Base-by-base conservation (phyloP, 2,329 filamentous ascomycete genomes). In the Penicillium sp. region DNA sequence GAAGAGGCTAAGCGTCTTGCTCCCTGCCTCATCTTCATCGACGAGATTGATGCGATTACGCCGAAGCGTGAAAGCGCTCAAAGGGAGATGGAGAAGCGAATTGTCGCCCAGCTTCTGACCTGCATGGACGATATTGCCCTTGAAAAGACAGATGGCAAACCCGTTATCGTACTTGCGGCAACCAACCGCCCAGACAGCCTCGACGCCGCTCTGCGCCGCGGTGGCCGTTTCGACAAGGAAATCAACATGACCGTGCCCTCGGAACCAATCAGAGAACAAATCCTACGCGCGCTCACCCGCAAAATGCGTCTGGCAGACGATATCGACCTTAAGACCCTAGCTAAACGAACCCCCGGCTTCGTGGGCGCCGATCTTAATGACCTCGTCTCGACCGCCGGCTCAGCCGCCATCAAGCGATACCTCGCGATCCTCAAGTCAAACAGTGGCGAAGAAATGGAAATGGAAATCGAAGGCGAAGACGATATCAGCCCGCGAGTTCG, bases 31-130 rank as follows among this genome's bases (percentile, higher is more conserved):
- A 82, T 99, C 5, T 95, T 97, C 67, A 89, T 97, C 55, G 91
- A 96, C 63, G 88, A 96, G 64, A 90, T 97, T 50, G 92, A 99
- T 72, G 88, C 88, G 4, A 94, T 97, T 65, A 90, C 91, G 47
- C 89, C 90, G 0, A 96, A 95, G 71, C 82, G 89, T 53, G 90
- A 96, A 60, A 89, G 85, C 52, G 86, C 88, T 1, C 89, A 94
- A 67, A 87, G 88, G 67, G 91, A 96, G 61, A 93, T 95, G 85
- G 91, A 96, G 70, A 90, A 91, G 68, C 81, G 91, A 50, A 94
- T 95, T 59, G 88, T 95, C 12, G 84, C 86, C 0, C 89, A 96
- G 68, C 85, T 97, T 61, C 78, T 90, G 53, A 88, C 88, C 19
- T 95, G 91, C 55, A 95, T 97, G 88, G 89, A 91, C 66, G 87